Conservation (phyloP, 768 basidiomycete species). For the Mycena capillaripes region DNA sequence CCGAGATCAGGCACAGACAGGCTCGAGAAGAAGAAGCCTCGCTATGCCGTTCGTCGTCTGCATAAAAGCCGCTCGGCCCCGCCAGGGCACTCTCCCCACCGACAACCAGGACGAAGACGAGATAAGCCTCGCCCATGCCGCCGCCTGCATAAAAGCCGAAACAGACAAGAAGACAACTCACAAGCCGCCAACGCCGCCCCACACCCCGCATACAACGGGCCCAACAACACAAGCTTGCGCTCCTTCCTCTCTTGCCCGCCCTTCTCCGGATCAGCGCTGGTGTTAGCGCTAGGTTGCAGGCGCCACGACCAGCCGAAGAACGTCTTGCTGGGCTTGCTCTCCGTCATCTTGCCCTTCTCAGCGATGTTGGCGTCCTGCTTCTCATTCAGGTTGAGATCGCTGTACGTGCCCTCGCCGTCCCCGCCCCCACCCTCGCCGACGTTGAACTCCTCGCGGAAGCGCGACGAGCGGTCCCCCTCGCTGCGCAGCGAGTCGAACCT, state of each 20-base stretch:
- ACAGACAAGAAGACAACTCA: constrained; percentile 48
- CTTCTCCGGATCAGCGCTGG: constrained; percentile 55
- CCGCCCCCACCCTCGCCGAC: no score
- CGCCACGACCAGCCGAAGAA: constrained; percentile 60
- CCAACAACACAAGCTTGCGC: constrained; percentile 68
- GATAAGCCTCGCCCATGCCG: no score
- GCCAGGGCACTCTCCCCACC: no score
- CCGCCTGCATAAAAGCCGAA: not conserved
- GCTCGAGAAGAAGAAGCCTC: not conserved
- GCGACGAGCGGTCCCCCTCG: not conserved
- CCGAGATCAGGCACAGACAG: not conserved
- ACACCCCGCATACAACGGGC: constrained; percentile 79
- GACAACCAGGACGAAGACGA: no score
- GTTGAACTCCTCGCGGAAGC: not conserved
- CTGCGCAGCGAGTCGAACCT: not conserved
- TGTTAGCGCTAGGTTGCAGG: constrained; percentile 50
- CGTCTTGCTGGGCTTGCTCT: constrained; percentile 24
- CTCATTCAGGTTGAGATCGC: no score
- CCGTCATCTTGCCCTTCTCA: not conserved
- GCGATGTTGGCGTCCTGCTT: no score
- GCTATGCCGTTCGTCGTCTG: no score
- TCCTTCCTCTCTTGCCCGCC: constrained; percentile 46
- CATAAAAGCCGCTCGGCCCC: no score
- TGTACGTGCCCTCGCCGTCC: no score
- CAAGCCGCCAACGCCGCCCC: constrained; percentile 76